These are phyloP conservation scores for Cryoendolithus antarcticus DNA, from an alignment of 2,329 filamentous ascomycete genomes.

Conservation along the genomic window DNA sequence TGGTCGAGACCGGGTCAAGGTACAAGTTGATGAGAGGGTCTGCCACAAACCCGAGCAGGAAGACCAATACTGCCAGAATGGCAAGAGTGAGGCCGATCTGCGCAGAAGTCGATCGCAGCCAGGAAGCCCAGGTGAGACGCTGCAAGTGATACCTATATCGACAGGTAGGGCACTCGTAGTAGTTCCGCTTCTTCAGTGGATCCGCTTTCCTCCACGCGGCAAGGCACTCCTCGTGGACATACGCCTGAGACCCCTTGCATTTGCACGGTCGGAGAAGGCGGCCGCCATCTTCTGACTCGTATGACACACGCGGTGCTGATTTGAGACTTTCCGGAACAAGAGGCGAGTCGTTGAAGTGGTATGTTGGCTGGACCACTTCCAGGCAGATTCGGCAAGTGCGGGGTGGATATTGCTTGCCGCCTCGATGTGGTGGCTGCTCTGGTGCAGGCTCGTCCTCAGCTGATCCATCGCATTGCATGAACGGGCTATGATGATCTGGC, in stretches of 20 bases:
- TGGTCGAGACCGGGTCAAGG: conserved; percentile 52
- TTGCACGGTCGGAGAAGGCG: conserved; percentile 79
- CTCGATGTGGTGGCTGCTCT: conserved; percentile 10
- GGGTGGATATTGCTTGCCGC: conserved; percentile 48
- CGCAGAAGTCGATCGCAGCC: conserved; percentile 42
- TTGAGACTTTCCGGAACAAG: conserved; percentile 42
- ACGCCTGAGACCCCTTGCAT: conserved; percentile 86
- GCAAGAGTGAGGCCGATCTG: conserved; percentile 59
- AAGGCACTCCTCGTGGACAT: conserved; percentile 86
- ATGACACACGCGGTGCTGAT: conserved; percentile 48
- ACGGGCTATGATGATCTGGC: conserved; percentile 2
- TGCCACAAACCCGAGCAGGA: conserved; percentile 77
- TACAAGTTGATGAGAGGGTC: conserved; percentile 87
- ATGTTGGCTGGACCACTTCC: conserved; percentile 55
- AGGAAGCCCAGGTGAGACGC: conserved; percentile 61
- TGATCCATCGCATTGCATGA: too few species aligned
- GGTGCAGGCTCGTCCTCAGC: conserved; percentile 7
- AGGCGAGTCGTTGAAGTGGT: conserved; percentile 36
- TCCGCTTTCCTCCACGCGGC: conserved; percentile 69
- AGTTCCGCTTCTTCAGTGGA: conserved; percentile 55
- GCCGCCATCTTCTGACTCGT: conserved; percentile 59
- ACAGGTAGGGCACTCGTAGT: conserved; percentile 81
- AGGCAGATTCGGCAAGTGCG: conserved; percentile 84
- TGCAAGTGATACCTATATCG: conserved; percentile 69
- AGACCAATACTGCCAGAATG: conserved; percentile 62